Conservation (phyloP, 2,329 filamentous ascomycete species). For the Pyrenophora graminea region DNA sequence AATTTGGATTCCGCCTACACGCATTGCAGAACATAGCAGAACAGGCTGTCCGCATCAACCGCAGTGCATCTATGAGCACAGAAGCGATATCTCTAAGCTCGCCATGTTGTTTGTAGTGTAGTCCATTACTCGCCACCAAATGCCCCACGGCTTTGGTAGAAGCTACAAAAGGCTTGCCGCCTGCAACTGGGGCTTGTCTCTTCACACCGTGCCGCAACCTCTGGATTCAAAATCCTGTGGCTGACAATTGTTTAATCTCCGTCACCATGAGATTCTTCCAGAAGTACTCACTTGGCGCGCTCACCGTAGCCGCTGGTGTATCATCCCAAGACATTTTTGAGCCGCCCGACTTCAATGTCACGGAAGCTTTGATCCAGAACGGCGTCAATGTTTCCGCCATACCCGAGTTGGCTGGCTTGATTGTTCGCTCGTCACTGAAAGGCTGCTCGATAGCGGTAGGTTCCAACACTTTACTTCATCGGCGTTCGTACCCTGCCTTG, state of each 20-base stretch:
- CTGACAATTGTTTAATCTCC: not conserved
- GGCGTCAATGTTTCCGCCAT: conserved; percentile 24
- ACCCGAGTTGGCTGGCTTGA: conserved; percentile 10
- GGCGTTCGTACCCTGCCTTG: no score
- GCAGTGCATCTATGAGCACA: not conserved
- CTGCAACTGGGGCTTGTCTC: not conserved
- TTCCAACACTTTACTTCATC: not conserved
- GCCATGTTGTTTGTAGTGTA: no score
- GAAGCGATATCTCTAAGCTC: no score
- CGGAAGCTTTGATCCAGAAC: conserved; percentile 23
- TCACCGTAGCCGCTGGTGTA: not conserved
- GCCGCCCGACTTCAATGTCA: conserved; percentile 23
- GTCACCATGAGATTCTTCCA: not conserved
- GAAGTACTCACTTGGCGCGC: not conserved
- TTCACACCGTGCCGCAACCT: not conserved
- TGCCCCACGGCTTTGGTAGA: not conserved
- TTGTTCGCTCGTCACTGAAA: not conserved
- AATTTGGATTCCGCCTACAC: not conserved
- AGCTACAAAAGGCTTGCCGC: not conserved
- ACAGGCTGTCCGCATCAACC: not conserved
- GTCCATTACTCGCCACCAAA: not conserved
- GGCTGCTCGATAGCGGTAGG: conserved; percentile 26
- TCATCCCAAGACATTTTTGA: conserved; percentile 17
- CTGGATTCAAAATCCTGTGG: not conserved
- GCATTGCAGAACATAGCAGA: not conserved